Conservation (phyloP, 352 stramenopile species). For the Hyaloperonospora arabidopsidis region DNA sequence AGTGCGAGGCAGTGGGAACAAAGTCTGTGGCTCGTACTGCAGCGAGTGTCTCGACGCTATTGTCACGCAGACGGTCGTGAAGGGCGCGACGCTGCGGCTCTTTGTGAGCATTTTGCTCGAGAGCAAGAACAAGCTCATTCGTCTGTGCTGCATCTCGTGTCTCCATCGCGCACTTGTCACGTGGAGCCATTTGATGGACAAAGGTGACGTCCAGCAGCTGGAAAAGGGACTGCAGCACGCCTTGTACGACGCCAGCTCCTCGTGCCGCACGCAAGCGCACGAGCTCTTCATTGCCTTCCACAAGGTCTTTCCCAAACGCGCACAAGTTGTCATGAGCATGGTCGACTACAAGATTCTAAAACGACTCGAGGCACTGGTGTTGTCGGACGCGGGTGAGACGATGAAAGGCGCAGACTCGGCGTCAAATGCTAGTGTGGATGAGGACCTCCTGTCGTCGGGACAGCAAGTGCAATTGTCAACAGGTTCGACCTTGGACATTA, state of each 20-base stretch:
- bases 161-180: constrained; percentile 40
- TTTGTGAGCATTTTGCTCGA: constrained; percentile 69
- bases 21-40: constrained; percentile 77
- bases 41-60: constrained; percentile 65
- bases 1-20: constrained; percentile 75
- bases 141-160: constrained; percentile 61
- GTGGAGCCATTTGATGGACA: constrained; percentile 74
- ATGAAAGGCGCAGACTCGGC: constrained; percentile 21
- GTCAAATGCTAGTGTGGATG: constrained; percentile 50
- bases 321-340: constrained; percentile 48
- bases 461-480: constrained; percentile 27
- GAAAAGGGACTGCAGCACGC: constrained; percentile 65
- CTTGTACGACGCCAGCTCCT: constrained; percentile 72
- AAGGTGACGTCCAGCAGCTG: constrained; percentile 71
- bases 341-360: constrained; percentile 82
- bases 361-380: constrained; percentile 58
- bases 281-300: constrained; percentile 68
- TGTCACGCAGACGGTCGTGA: constrained; percentile 58
- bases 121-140: constrained; percentile 80
- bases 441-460: constrained; percentile 20
- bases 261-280: constrained; percentile 56
- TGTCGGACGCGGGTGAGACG: constrained; percentile 23
- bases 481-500: constrained; percentile 47
- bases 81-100: constrained; percentile 60
- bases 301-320: constrained; percentile 71